Evolutionary conservation across 345 rosid genomes (phyloP), one percentile per base, ranked within the genome.

Genomic region (Citrus trifoliata): DNA sequence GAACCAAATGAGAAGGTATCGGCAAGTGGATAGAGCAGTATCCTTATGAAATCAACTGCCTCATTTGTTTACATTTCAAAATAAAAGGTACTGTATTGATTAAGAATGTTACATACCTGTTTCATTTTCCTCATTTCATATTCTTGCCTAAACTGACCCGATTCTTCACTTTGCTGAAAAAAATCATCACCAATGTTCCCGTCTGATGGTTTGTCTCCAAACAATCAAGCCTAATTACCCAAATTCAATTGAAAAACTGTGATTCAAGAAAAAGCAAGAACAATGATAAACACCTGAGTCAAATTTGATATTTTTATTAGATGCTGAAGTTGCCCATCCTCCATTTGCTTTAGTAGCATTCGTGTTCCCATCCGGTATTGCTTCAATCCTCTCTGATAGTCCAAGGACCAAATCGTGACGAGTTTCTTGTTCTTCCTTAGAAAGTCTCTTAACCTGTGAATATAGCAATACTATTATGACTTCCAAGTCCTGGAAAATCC

Each of bases 111-210:
- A 81, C 87, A 74, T 92, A 86, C 95, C 92, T 93, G 99, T 89
- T 93, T 95, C 87, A 80, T 73, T 83, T 85, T 89, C 73, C 97
- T 81, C 90, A 84, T 90, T 82, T 95, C 95, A 83, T 91, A 88
- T 75, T 92, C 97, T 74, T 88, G 87, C 79, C 95, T 85, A 82
- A 92, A 90, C 79, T 89, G 93, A 73, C 80, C 79, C 0, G 95
- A 88, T 82, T 95, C 98, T 82, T 95, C 95, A 30, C 68, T 76
- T 81, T 91, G 85, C 56, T 91, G 87, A 84, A 86, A 93, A 76
- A 82, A 92, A 10, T 76, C 89, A 73, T 76, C 84, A 46, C 80
- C 76, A 59, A 87, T 84, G 79, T 87, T 73, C 77, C 83, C 96
- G 75, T 93, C 96, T 89, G 78, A 75, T 56, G 68, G 60, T 84